phyloP scores from a whole-genome alignment of 2,329 filamentous ascomycete species.

The Canariomyces notabilis region DNA sequence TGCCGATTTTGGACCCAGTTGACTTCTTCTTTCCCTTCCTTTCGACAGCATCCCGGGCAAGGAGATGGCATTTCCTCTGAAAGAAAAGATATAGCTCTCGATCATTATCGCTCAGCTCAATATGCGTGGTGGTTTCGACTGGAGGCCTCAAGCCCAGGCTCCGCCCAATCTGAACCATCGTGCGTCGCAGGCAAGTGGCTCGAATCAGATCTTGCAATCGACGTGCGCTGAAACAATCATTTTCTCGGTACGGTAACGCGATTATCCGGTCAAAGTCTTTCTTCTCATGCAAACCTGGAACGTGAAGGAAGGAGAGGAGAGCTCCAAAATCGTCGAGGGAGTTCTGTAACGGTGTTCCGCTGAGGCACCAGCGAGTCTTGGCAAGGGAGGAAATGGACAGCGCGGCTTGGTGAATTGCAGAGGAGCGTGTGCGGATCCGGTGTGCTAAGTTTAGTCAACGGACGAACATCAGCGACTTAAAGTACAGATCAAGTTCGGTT shows the following conservation, averaged over 20 bases:
- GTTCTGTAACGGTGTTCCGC: constrained; percentile 39
- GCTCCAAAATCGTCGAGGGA: constrained; percentile 36
- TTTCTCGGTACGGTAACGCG: constrained; percentile 21
- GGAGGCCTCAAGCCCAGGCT: constrained; percentile 20
- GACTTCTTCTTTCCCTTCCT: too few species aligned
- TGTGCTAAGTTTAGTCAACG: too few species aligned
- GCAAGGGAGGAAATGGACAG: constrained; percentile 26
- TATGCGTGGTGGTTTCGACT: constrained; percentile 12
- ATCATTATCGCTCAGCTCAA: constrained; percentile 16
- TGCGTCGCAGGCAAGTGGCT: constrained; percentile 30
- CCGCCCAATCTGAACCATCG: constrained; percentile 18
- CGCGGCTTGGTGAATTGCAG: constrained; percentile 30
- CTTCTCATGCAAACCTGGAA: constrained; percentile 23
- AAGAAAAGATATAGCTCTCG: constrained; percentile 25
- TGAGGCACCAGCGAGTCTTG: constrained; percentile 35
- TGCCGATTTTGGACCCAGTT: neutral
- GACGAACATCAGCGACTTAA: too few species aligned
- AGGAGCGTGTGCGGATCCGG: constrained; percentile 31
- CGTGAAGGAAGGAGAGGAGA: constrained; percentile 31
- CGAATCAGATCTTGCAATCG: constrained; percentile 24
- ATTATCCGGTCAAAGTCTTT: constrained; percentile 24
- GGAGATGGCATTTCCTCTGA: constrained; percentile 13
- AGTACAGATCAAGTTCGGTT: too few species aligned
- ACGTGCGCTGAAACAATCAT: constrained; percentile 4
- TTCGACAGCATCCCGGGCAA: constrained; percentile 1